A percentile compares a stretch with the other conserved stretches of the same genome.
Conservation (phyloP, 805 yeast genomes). For the Ogataea ramenticola region DNA sequence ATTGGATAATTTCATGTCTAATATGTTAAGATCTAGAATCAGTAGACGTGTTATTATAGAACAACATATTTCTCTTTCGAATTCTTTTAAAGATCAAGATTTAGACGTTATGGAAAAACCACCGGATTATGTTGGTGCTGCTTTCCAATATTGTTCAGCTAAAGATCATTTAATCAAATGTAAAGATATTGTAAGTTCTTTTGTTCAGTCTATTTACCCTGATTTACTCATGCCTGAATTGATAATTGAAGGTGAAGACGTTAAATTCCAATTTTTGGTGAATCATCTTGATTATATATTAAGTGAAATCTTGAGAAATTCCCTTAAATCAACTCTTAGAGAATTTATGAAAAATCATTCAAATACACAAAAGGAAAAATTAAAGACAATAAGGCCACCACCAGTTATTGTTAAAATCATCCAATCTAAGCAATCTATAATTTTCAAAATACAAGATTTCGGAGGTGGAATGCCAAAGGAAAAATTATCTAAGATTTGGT, state of each 20-base stretch:
- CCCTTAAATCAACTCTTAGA: constrained; percentile 72
- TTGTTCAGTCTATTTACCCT: constrained; percentile 48
- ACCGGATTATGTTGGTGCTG: constrained; percentile 62
- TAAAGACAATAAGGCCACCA: constrained; percentile 35
- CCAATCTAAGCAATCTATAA: constrained; percentile 55
- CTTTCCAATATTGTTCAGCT: constrained; percentile 74
- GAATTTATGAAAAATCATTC: constrained; percentile 26
- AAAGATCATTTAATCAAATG: constrained; percentile 55
- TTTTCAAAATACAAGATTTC: constrained; percentile 76
- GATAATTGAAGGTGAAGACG: constrained; percentile 61
- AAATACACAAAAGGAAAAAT: constrained; percentile 6
- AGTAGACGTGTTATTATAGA: constrained; percentile 87
- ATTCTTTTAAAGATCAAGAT: constrained; percentile 39
- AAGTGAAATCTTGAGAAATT: constrained; percentile 83
- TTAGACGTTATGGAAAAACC: constrained; percentile 43
- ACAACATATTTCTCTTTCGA: constrained; percentile 78
- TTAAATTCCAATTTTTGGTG: constrained; percentile 74
- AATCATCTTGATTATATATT: constrained; percentile 81
- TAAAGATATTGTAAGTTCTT: constrained; percentile 40
- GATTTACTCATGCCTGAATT: constrained; percentile 63
- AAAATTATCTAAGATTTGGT: constrained; percentile 66
- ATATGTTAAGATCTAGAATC: constrained; percentile 76
- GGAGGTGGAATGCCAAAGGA: constrained; percentile 80
- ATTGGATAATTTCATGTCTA: constrained; percentile 68
- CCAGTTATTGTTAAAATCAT: constrained; percentile 76